These are phyloP conservation scores for Priceomyces carsonii DNA, from an alignment of 805 yeast genomes.

Conservation along the genomic window DNA sequence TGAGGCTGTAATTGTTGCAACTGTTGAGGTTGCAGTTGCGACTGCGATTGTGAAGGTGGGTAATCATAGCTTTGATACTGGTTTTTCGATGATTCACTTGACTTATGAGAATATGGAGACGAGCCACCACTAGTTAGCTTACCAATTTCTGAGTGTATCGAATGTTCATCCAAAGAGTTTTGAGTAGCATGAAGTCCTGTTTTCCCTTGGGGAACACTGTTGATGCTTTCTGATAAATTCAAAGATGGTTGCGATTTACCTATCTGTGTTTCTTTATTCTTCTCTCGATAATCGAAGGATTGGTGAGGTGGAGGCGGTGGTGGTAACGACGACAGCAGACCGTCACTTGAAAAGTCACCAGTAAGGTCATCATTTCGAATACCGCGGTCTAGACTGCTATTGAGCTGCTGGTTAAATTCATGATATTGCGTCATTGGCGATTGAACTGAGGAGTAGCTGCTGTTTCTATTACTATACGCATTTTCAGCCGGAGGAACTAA, in stretches of 20 bases:
- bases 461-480: conserved; percentile 26
- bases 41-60: neutral
- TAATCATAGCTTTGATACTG: no score
- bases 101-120: conserved; percentile 16
- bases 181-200: conserved; percentile 14
- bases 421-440: conserved; percentile 45
- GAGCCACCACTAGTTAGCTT: conserved; percentile 17
- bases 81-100: conserved; percentile 5
- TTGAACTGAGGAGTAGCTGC: conserved; percentile 39
- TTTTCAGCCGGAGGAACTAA: conserved; percentile 5
- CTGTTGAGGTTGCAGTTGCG: neutral
- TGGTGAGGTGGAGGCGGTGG: conserved; percentile 23
- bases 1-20: conserved; percentile 1
- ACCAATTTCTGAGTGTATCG: conserved; percentile 29
- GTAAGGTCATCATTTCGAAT: neutral
- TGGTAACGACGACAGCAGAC: conserved; percentile 20
- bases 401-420: conserved; percentile 42
- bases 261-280: conserved; percentile 2
- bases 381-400: conserved; percentile 19
- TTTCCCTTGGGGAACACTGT: conserved; percentile 17
- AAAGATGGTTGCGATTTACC: conserved; percentile 15
- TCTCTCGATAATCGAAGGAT: conserved; percentile 1
- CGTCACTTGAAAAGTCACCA: conserved; percentile 14
- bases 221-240: conserved; percentile 14
- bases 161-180: conserved; percentile 14